Base-by-base conservation (phyloP, 768 basidiomycete species). In the Strobilomyces confusus region DNA sequence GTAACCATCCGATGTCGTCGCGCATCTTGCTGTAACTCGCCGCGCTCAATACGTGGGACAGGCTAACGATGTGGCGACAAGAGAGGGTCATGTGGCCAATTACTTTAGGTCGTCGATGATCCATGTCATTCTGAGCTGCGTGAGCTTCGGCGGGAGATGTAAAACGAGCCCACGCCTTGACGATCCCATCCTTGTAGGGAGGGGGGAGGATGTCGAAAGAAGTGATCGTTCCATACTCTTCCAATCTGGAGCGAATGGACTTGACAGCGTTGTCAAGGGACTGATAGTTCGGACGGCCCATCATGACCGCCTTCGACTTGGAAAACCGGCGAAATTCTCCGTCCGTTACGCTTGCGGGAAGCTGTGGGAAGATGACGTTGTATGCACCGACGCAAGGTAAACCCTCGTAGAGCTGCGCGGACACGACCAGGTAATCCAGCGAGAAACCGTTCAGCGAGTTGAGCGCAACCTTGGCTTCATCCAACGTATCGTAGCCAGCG, bases 151-250 rank as follows among this genome's bases (percentile, higher is more conserved):
- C 59, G 0, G 81, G 70, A 7, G 77, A 74, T 0, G 75, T 64
- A 65, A 84, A 89, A 15, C 71, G 75, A 0, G 77, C 85, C 76
- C 79, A 86, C 0, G 75, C 82, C 5, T 73, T 77, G 41, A 84
- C 69, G 33, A 68, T 63, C 0, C 80, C 80, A 11, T 77, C 67
- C 34, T 57, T 73, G 59, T 80, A 82, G 0, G 84, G 83, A 2
- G 82, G 72, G 0, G 80, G 75, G 1, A 72, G 49, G 6, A 81
- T 52, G 4, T 83, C 75, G 37, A 88, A 75, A 2, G 68, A 54
- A 3, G 67, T 52, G 15, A 80, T 30, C 8, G 70, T 60, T 14
- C 78, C 80, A 41, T 64, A 71, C 2, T 62, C 56, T 41, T 69
- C 70, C 15, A 88, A 60, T 6, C 61, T 60, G 12, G 56, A 61